phyloP scores from a whole-genome alignment of 805 yeast genomes.

The Saccharomycopsis oosterbeekiorum region DNA sequence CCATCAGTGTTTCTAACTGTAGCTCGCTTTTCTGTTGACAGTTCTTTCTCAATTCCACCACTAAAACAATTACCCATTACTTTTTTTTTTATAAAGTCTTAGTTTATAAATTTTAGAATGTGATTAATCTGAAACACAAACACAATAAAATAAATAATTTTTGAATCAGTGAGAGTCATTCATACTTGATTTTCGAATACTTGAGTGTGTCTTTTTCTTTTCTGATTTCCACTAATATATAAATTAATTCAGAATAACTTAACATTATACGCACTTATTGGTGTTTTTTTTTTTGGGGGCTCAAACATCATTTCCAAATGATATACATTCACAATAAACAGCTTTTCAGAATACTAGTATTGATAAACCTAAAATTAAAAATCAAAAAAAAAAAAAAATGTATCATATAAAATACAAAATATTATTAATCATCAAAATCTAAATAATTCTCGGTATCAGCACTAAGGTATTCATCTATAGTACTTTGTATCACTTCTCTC shows the following conservation, averaged over 20 bases:
- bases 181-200: too few species aligned
- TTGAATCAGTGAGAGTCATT: too few species aligned
- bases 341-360: too few species aligned
- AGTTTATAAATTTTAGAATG: background rate
- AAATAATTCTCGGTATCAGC: constrained; percentile 1
- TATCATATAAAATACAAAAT: background rate
- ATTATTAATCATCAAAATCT: background rate
- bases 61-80: background rate
- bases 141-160: background rate
- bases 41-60: background rate
- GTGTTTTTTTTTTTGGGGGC: too few species aligned
- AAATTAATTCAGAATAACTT: too few species aligned
- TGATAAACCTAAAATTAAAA: background rate
- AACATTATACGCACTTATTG: too few species aligned
- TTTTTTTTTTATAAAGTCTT: background rate
- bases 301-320: too few species aligned
- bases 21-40: background rate
- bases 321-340: too few species aligned
- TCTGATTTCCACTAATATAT: too few species aligned
- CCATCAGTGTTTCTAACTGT: background rate
- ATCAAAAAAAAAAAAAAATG: background rate
- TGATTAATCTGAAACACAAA: background rate
- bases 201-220: too few species aligned
- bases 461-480: constrained; percentile 58
- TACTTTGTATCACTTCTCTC: constrained; percentile 61